These are phyloP conservation scores for Exophiala sideris DNA, from an alignment of 2,329 filamentous ascomycete species.

Conservation along the genomic window DNA sequence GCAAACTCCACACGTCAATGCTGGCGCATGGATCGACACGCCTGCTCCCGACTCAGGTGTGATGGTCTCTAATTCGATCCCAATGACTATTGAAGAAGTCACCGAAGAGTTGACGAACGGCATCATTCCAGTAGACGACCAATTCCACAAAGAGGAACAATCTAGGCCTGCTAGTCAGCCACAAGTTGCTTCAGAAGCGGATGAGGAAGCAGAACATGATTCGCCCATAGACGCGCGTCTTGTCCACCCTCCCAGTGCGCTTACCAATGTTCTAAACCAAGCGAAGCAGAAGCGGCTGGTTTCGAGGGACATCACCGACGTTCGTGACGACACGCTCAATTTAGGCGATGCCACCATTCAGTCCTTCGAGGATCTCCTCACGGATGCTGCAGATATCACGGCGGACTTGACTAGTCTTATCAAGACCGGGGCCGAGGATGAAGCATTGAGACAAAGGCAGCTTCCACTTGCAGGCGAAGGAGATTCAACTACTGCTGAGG, in stretches of 20 bases:
- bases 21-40: constrained; percentile 29
- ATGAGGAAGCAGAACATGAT: constrained; percentile 16
- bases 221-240: constrained; percentile 34
- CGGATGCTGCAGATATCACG: constrained; percentile 24
- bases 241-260: constrained; percentile 40
- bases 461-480: constrained; percentile 19
- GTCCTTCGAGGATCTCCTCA: constrained; percentile 42
- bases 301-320: constrained; percentile 11
- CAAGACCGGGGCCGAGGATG: constrained; percentile 33
- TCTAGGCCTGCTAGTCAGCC: background rate
- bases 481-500: constrained; percentile 18
- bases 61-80: constrained; percentile 9
- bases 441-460: constrained; percentile 11
- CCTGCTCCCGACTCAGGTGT: constrained; percentile 18
- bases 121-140: background rate
- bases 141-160: background rate
- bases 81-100: constrained; percentile 26
- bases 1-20: constrained; percentile 29
- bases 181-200: background rate
- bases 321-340: constrained; percentile 32
- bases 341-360: constrained; percentile 46
- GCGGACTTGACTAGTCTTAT: constrained; percentile 25
- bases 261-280: constrained; percentile 42
- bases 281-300: constrained; percentile 31
- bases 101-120: constrained; percentile 26